Evolutionary conservation across 2,329 filamentous ascomycete genomes (phyloP).

Genomic region (Apiospora hydei): DNA sequence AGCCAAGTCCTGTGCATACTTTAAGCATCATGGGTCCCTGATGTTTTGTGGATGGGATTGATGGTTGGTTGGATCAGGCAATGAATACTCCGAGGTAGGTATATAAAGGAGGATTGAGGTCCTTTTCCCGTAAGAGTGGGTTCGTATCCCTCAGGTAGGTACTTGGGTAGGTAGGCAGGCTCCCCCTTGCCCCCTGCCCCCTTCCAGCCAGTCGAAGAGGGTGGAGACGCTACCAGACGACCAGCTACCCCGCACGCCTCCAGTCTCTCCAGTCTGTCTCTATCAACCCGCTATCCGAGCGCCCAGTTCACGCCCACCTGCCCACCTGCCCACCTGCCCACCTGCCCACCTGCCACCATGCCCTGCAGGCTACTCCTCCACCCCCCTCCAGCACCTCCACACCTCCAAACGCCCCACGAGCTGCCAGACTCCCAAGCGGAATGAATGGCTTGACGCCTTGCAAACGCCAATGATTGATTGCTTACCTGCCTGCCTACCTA

Average conservation of each 20-base stretch:
- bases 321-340: neutral
- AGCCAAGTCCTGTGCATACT: neutral
- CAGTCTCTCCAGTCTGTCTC: slow-evolving; percentile 1
- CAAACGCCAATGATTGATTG: neutral
- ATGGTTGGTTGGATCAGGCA: neutral
- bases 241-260: slow-evolving; percentile 15
- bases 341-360: neutral
- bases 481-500: neutral
- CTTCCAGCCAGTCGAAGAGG: neutral
- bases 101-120: neutral
- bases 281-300: slow-evolving; percentile 3
- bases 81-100: neutral
- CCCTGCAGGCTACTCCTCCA: slow-evolving; percentile 6
- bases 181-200: neutral
- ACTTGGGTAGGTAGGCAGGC: neutral
- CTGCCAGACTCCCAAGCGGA: neutral
- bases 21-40: neutral
- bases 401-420: slow-evolving; percentile 9
- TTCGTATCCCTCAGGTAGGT: too few relatives aligned
- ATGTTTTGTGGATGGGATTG: neutral
- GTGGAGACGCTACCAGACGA: neutral
- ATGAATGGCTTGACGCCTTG: neutral
- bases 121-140: neutral
- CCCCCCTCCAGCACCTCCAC: neutral
- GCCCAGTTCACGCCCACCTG: neutral